Evolutionary conservation across 176 grass and related monocot species (phyloP).

Genomic region (Puccinellia tenuiflora): DNA sequence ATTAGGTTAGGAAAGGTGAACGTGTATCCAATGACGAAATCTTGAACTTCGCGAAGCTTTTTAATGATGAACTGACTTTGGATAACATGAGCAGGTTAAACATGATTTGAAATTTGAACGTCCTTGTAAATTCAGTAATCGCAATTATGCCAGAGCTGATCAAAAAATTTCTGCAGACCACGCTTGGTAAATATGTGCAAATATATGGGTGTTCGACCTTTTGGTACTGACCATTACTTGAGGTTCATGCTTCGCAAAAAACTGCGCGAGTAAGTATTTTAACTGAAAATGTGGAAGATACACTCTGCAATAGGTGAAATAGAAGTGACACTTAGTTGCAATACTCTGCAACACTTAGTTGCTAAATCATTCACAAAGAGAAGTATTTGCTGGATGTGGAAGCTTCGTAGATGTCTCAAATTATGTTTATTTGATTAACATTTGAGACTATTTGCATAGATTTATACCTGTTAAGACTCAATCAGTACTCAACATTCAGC

Average conservation of each 20-base stretch:
- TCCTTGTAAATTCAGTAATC: slow-evolving; percentile 17
- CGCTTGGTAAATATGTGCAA: slow-evolving; percentile 99
- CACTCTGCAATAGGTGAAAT: not conserved
- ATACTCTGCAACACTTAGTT: not conserved
- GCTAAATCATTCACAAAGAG: not conserved
- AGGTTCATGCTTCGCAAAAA: slow-evolving; percentile 97
- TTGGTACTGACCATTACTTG: slow-evolving; percentile 95
- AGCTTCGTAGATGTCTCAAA: slow-evolving; percentile 5
- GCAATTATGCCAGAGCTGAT: slow-evolving; percentile 10
- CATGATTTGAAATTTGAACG: slow-evolving; percentile 5
- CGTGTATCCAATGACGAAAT: slow-evolving; percentile 89
- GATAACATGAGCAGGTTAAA: slow-evolving; percentile 97
- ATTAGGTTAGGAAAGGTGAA: slow-evolving; percentile 87
- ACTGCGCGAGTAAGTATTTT: slow-evolving; percentile 71
- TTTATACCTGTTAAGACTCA: not conserved
- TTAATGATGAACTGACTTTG: slow-evolving; percentile 98
- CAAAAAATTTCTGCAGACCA: slow-evolving; percentile 53
- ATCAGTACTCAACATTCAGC: slow-evolving; percentile 9
- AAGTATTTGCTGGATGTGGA: not conserved
- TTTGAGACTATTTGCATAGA: not conserved
- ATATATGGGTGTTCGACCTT: slow-evolving; percentile 96
- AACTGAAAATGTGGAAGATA: not conserved
- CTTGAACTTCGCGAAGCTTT: slow-evolving; percentile 91
- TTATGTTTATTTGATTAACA: not conserved
- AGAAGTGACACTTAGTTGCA: not conserved